Percentiles rank a stretch among this genome's conserved stretches.
Conservation (phyloP, 352 stramenopile species). For the Globisporangium viniferum region DNA sequence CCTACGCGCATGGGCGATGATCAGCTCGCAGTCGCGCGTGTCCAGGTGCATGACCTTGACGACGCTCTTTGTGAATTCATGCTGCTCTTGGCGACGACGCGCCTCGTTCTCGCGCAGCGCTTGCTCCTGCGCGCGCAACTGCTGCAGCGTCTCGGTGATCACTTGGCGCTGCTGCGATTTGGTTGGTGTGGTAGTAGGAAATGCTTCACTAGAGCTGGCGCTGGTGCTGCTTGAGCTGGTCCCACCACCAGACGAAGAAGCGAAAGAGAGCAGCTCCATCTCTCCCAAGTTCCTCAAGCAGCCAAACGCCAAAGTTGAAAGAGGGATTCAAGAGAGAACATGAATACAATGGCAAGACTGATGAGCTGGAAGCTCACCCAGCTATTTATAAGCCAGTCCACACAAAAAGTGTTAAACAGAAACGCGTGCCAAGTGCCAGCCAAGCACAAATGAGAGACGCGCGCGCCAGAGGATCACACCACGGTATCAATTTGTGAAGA, state of each 20-base stretch:
- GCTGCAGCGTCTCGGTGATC: constrained; percentile 38
- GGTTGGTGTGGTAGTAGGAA: not conserved
- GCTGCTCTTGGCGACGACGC: constrained; percentile 23
- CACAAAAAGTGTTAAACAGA: no score
- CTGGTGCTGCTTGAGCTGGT: no score
- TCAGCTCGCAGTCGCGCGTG: constrained; percentile 26
- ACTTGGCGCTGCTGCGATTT: constrained; percentile 12
- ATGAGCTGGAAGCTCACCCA: no score
- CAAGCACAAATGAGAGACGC: no score
- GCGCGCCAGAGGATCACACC: no score
- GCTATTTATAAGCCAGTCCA: no score
- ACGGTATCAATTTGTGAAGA: no score
- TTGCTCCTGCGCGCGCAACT: constrained; percentile 16
- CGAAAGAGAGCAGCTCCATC: not conserved
- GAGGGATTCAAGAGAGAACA: no score
- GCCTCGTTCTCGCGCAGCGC: constrained; percentile 17
- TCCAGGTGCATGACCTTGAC: constrained; percentile 54
- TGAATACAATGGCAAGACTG: no score
- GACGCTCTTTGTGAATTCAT: constrained; percentile 42
- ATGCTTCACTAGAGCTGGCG: not conserved
- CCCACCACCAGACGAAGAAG: not conserved
- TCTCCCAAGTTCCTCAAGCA: not conserved
- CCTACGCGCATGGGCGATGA: constrained; percentile 36
- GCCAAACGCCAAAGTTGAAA: not conserved
- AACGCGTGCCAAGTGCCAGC: no score